Base-by-base conservation (phyloP, 495 filamentous ascomycete species). In the Xylaria venustula region DNA sequence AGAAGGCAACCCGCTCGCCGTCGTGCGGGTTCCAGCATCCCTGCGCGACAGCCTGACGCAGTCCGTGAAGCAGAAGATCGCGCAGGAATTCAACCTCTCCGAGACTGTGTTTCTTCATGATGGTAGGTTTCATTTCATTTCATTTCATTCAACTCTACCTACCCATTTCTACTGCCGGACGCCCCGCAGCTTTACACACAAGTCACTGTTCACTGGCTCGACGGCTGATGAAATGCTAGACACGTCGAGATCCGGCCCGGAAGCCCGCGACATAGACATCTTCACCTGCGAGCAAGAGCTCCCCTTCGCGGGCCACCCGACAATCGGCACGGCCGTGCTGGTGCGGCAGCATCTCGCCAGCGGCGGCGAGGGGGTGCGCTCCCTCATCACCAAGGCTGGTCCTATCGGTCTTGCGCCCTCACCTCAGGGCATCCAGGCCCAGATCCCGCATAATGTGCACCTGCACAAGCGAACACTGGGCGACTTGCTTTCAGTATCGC, bases 71-170 rank as follows among this genome's bases (percentile, higher is more conserved):
- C 88, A 87, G 72, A 71, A 64, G 44, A 87, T 95, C 36, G 85
- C 90, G 2, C 66, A 71, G 30, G 91, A 96, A 73, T 94, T 94
- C 86, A 93, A 93, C 63, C 80, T 91, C 64, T 91, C 89, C 3
- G 91, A 94, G 67, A 93, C 87, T 1, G 88, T 92, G 53, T 96
- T 93, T 73, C 73, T 94, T 14, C 84, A 91, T 69, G 76, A 80
- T 37, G 54, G 54, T 58, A 26, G 6, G 53, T 55, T 17, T 40
- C 36, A n/a, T n/a, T n/a, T n/a, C n/a, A n/a, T n/a, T n/a, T n/a
- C n/a, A n/a, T n/a, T n/a, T n/a, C n/a, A n/a, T n/a, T n/a, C n/a
- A n/a, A n/a, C n/a, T n/a, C n/a, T n/a, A n/a, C n/a, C n/a, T n/a
- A n/a, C n/a, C n/a, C n/a, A n/a, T n/a, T n/a, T n/a, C n/a, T n/a